phyloP scores from a whole-genome alignment of 768 basidiomycete species.

The Auricularia sp. region DNA sequence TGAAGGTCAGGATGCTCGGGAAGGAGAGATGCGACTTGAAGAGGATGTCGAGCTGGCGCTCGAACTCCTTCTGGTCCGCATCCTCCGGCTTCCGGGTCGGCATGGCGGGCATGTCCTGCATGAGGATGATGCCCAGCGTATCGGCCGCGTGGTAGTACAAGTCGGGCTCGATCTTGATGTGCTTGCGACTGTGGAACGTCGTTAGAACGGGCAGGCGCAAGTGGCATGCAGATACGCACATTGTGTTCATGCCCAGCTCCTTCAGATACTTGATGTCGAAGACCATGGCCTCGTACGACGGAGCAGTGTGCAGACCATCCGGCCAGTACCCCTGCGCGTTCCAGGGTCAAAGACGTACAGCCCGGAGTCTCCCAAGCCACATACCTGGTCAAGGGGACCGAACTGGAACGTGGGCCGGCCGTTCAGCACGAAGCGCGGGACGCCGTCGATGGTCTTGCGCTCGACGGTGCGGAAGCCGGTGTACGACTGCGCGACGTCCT shows the following conservation, averaged over 20 bases:
- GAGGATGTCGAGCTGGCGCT: neutral
- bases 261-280: neutral
- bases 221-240: neutral
- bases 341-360: neutral
- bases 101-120: constrained; percentile 1
- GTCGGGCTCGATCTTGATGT: constrained; percentile 1
- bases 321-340: neutral
- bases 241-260: neutral
- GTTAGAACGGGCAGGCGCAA: neutral
- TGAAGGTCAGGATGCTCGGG: neutral
- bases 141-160: neutral
- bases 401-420: neutral
- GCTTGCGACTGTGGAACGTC: neutral
- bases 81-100: neutral
- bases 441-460: neutral
- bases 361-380: neutral
- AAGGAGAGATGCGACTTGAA: neutral
- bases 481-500: neutral
- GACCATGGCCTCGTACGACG: neutral
- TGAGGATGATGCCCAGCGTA: neutral
- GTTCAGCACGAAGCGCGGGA: neutral
- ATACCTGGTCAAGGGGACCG: neutral
- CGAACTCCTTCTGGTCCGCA: neutral
- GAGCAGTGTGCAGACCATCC: neutral
- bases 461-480: constrained; percentile 1